Conservation (phyloP, 805 yeast species). For the Suhomyces canberraensis region DNA sequence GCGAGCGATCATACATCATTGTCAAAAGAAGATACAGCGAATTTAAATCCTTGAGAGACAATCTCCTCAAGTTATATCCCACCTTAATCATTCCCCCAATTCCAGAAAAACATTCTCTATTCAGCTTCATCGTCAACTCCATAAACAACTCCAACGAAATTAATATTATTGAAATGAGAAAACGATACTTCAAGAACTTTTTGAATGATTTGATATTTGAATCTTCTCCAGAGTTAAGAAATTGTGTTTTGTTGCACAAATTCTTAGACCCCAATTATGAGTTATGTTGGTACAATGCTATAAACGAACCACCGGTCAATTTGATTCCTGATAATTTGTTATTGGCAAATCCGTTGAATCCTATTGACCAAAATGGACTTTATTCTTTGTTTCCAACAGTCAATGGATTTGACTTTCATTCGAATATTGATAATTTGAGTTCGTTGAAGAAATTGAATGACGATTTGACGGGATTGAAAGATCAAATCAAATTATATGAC, state of each 20-base stretch:
- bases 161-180: slow-evolving; percentile 46
- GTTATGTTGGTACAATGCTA: slow-evolving; percentile 48
- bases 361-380: slow-evolving; percentile 53
- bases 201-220: slow-evolving; percentile 37
- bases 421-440: slow-evolving; percentile 28
- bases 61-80: slow-evolving; percentile 36
- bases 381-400: slow-evolving; percentile 46
- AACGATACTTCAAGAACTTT: slow-evolving; percentile 43
- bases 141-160: slow-evolving; percentile 35
- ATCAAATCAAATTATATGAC: slow-evolving; percentile 30
- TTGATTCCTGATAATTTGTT: slow-evolving; percentile 46
- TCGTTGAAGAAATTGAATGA: slow-evolving; percentile 33
- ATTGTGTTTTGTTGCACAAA: slow-evolving; percentile 40
- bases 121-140: slow-evolving; percentile 40
- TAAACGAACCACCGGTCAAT: slow-evolving; percentile 45
- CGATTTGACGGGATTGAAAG: slow-evolving; percentile 30
- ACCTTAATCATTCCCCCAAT: slow-evolving; percentile 42
- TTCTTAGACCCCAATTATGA: slow-evolving; percentile 52
- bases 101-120: slow-evolving; percentile 46
- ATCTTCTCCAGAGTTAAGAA: slow-evolving; percentile 25
- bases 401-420: slow-evolving; percentile 34
- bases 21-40: slow-evolving; percentile 44
- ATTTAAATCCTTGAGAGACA: slow-evolving; percentile 41
- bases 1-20: slow-evolving; percentile 16
- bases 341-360: slow-evolving; percentile 48